Evolutionary conservation across 176 grass and related monocot species (phyloP), one percentile per base, ranked within the genome.

Genomic region (Zoysia japonica): DNA sequence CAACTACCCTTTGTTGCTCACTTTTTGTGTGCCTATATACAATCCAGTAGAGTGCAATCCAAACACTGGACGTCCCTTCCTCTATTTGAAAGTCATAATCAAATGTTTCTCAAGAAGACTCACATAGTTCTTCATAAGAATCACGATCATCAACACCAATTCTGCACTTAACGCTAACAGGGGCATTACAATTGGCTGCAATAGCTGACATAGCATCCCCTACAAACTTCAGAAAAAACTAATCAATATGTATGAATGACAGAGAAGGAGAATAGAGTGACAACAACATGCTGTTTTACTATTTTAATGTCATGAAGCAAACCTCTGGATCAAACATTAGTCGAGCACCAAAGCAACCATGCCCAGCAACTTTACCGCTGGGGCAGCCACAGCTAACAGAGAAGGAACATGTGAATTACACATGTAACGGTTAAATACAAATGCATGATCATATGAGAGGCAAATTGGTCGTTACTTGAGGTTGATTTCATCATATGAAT

Each of bases 281-380:
- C n/a, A 66, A 42, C 42, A 68, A 44, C 46, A 20, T 47, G 16
- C 71, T 44, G 12, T 79, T 80, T 80, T 5, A 38, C 47, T 67
- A 39, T 39, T 16, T 9, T 56, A 72, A 76, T 74, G 54, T 87
- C 16, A 42, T 47, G 68, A 35, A 86, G 53, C 84, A 93, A 88
- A 97, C 94, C 94, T 97, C 76, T 51, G 94, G 94, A 61, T 97
- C 87, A 81, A 90, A 81, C 94, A 97, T 97, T 82, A 97, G 69
- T 55, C 89, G 84, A 68, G 94, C 94, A 80, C 94, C 94, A 70
- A 97, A 97, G 82, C 94, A 97, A 86, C 94, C 94, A 41, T 97
- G 94, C 47, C 89, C 94, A 62, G 91, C 94, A 80, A 97, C 94
- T 80, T 88, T 97, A 12, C 91, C 85, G 44, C 94, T 97, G 72